Base-by-base conservation (phyloP, 2,329 filamentous ascomycete species). In the Metarhizium anisopliae region DNA sequence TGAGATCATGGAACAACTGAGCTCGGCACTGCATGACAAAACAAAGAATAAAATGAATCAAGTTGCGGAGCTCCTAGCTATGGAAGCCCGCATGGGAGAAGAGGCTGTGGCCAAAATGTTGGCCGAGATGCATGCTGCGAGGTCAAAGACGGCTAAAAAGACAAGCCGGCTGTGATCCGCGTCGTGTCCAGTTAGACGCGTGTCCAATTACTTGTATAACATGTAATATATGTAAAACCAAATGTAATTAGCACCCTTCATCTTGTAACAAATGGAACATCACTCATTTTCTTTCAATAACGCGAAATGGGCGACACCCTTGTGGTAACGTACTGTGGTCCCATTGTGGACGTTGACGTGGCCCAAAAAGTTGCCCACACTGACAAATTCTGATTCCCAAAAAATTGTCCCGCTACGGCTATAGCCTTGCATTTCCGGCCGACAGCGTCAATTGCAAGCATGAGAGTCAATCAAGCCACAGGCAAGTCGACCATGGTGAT, bases 401-500 rank as follows among this genome's bases (percentile, higher is more conserved):
- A 49, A 49, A 49, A 30, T 49, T 49, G 20, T n/a, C 4, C 14
- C 45, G 14, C 10, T 14, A 30, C 20, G 16, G 18, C 45, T 30
- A 8, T 6, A 20, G 42, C 14, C 20, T 20, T 49, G 45, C 45
- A 14, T 20, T 6, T 18, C 18, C n/a, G 16, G 42, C 42, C 3
- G 20, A 49, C 25, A n/a, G 45, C 54, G 42, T 32, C 40, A 16
- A 49, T 4, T 30, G 47, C 42, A 45, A 67, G 58, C 55, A 79
- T 79, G 77, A 74, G 63, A 60, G 56, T 76, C 53, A 79, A 79
- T 58, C 66, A 77, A 55, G 61, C 70, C 40, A 75, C 67, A 53
- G 74, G 78, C 77, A 58, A 62, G 62, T 51, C 7, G n/a, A 20
- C 8, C 11, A 0, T 10, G 13, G 4, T 3, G 6, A n/a, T 20